A percentile compares a stretch with the other conserved stretches of the same genome.
Evolutionary conservation across 257 asterid species (phyloP).

Genomic region (Thymus quinquecostatus): DNA sequence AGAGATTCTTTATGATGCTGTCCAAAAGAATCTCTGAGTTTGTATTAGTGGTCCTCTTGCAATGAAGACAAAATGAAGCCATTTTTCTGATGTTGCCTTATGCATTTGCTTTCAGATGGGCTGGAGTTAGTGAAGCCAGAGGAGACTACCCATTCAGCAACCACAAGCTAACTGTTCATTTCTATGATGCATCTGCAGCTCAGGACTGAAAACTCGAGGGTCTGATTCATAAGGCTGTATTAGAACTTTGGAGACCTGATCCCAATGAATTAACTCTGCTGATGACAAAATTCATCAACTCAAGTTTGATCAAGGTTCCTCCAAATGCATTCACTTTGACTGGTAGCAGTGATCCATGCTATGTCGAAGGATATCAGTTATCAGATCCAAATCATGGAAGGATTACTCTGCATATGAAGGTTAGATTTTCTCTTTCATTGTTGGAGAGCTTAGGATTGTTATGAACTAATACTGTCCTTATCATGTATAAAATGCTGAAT

Average conservation of each 20-base stretch:
- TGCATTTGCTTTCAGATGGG: conserved; percentile 61
- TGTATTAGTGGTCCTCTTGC: not conserved
- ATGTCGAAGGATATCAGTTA: conserved; percentile 92
- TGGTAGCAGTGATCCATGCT: conserved; percentile 97
- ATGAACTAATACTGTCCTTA: not conserved
- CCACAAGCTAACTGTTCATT: conserved; percentile 93
- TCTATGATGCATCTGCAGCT: conserved; percentile 86
- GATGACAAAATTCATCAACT: conserved; percentile 63
- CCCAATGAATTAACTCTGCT: conserved; percentile 79
- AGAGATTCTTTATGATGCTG: conserved; percentile 17
- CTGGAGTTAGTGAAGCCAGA: conserved; percentile 81
- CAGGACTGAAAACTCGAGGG: conserved; percentile 96
- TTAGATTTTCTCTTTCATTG: conserved; percentile 26
- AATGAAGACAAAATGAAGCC: not conserved
- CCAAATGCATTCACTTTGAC: conserved; percentile 81
- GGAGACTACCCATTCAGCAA: conserved; percentile 98
- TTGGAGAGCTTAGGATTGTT: conserved; percentile 14
- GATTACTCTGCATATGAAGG: conserved; percentile 91
- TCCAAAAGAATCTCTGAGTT: conserved; percentile 10
- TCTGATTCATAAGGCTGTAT: conserved; percentile 82
- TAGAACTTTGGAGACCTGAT: conserved; percentile 96
- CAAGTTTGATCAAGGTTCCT: conserved; percentile 72
- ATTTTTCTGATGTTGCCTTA: conserved; percentile 13
- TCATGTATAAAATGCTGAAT: not conserved
- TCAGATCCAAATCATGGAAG: conserved; percentile 93